Percentiles rank a stretch among this genome's conserved stretches.
Evolutionary conservation across 495 filamentous ascomycete genomes (phyloP).

Genomic region (Darksidea phi): DNA sequence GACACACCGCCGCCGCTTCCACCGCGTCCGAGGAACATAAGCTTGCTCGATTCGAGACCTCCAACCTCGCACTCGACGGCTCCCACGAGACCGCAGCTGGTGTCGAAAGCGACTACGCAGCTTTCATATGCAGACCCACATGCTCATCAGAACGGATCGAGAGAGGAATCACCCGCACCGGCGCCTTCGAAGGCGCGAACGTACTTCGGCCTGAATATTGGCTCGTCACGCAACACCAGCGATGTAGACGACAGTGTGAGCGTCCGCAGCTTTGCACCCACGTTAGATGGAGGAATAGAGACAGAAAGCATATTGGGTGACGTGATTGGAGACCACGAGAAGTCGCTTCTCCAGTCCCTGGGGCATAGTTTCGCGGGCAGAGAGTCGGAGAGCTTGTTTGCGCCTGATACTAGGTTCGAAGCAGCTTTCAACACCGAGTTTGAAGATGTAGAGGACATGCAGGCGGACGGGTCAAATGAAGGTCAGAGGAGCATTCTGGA

Average conservation of each 20-base stretch:
- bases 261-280: conserved; percentile 77
- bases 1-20: conserved; percentile 36
- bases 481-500: conserved; percentile 47
- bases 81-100: conserved; percentile 45
- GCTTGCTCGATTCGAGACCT: conserved; percentile 24
- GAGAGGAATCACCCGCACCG: conserved; percentile 40
- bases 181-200: conserved; percentile 38
- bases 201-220: conserved; percentile 44
- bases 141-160: conserved; percentile 59
- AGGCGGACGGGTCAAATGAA: conserved; percentile 63
- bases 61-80: conserved; percentile 22
- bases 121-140: conserved; percentile 73
- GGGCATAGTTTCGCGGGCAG: conserved; percentile 58
- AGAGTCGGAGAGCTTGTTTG: conserved; percentile 54
- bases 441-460: conserved; percentile 67
- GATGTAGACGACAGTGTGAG: conserved; percentile 80
- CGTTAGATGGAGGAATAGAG: conserved; percentile 68
- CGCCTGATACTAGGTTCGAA: conserved; percentile 54
- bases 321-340: conserved; percentile 53
- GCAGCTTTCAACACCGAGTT: conserved; percentile 73
- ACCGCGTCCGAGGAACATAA: conserved; percentile 24
- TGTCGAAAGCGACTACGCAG: conserved; percentile 77
- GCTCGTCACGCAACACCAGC: conserved; percentile 48
- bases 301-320: conserved; percentile 81
- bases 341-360: conserved; percentile 60